A percentile compares a stretch with the other conserved stretches of the same genome.
Evolutionary conservation across 2,329 filamentous ascomycete species (phyloP).

Genomic region (Apiospora marii): DNA sequence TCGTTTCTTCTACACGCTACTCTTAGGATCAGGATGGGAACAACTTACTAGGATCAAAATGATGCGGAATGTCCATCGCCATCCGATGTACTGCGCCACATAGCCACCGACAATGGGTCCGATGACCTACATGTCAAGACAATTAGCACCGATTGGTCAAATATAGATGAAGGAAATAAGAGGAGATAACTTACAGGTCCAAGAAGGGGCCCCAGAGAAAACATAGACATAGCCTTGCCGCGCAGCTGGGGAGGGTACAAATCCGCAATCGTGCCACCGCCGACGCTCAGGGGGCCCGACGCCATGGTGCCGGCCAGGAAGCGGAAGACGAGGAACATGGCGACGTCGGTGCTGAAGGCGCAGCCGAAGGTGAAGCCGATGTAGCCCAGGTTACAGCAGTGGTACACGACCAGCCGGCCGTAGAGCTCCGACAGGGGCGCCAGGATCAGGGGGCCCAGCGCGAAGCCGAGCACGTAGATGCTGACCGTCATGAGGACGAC

Average conservation of each 20-base stretch:
- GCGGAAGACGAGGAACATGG: conserved; percentile 38
- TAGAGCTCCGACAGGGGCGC: conserved; percentile 69
- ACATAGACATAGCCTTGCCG: conserved; percentile 53
- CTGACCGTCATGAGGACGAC: conserved; percentile 23
- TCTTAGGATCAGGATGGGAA: not conserved
- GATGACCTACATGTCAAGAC: not conserved
- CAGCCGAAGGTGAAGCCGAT: conserved; percentile 44
- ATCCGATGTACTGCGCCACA: conserved; percentile 35
- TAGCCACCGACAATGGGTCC: conserved; percentile 34
- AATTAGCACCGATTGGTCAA: not conserved
- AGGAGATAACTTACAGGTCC: conserved; percentile 20
- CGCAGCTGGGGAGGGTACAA: conserved; percentile 48
- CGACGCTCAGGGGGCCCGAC: conserved; percentile 32
- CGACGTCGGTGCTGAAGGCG: conserved; percentile 34
- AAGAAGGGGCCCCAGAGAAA: conserved; percentile 22
- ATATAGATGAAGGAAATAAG: not conserved
- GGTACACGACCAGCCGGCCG: conserved; percentile 61
- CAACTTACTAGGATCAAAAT: conserved; percentile 7
- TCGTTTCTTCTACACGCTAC: not conserved
- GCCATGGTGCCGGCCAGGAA: conserved; percentile 39
- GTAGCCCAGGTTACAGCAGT: conserved; percentile 55
- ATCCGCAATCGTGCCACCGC: conserved; percentile 27
- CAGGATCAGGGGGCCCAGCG: conserved; percentile 60
- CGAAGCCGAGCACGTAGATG: conserved; percentile 29
- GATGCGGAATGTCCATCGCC: conserved; percentile 39